These are phyloP conservation scores for Phoenix roebelenii DNA, from an alignment of 176 grass and related monocot species.

Conservation along the genomic window DNA sequence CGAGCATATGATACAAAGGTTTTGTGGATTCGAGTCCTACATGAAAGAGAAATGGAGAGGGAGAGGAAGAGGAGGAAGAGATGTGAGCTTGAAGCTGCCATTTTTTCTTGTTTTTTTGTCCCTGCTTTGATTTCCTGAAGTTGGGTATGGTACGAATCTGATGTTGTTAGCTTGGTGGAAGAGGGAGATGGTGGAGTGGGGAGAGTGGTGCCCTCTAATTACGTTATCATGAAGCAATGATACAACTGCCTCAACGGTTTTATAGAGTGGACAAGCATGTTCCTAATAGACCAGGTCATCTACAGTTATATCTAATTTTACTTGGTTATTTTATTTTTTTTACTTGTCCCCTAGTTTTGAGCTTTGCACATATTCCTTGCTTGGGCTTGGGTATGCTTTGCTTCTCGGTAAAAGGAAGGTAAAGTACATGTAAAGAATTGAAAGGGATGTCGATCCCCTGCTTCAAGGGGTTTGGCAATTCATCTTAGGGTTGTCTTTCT, in stretches of 20 bases:
- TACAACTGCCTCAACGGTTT: background rate
- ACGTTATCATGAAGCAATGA: too few species aligned
- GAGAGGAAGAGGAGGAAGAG: constrained; percentile 19
- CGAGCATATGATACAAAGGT: background rate
- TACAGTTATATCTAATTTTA: constrained; percentile 3
- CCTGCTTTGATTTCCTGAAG: too few species aligned
- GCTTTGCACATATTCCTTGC: constrained; percentile 66
- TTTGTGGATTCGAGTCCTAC: background rate
- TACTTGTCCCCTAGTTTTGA: background rate
- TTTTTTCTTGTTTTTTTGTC: too few species aligned
- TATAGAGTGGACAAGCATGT: background rate
- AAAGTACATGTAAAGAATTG: too few species aligned
- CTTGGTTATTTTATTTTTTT: background rate
- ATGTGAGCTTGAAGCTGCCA: background rate
- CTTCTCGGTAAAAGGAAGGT: background rate
- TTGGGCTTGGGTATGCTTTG: constrained; percentile 37
- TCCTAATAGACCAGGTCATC: constrained; percentile 3
- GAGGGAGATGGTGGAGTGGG: too few species aligned
- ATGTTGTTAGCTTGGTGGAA: too few species aligned
- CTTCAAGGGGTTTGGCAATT: too few species aligned
- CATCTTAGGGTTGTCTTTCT: too few species aligned
- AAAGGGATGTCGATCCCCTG: too few species aligned
- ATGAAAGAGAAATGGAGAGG: constrained; percentile 8
- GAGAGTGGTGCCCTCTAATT: too few species aligned
- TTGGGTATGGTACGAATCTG: background rate